Conservation (phyloP, 805 yeast genomes). For the Starmera amethionina region DNA sequence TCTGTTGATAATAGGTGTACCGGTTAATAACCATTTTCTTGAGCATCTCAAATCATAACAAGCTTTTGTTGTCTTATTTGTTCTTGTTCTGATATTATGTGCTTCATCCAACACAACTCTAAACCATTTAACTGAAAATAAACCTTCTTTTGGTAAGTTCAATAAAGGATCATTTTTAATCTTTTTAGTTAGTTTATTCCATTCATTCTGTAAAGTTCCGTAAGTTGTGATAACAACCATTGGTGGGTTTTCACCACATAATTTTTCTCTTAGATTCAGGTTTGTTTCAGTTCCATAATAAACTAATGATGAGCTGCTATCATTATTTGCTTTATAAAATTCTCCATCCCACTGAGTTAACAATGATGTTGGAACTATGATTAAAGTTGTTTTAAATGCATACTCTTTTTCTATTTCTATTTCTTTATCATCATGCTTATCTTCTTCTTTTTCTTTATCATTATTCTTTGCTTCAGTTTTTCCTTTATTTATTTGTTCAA, state of each 20-base stretch:
- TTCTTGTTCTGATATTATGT: conserved; percentile 74
- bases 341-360: conserved; percentile 89
- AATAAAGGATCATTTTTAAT: conserved; percentile 7
- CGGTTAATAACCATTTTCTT: conserved; percentile 80
- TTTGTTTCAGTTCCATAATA: conserved; percentile 67
- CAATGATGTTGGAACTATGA: conserved; percentile 85
- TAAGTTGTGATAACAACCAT: conserved; percentile 73
- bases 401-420: conserved; percentile 24
- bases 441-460: no score
- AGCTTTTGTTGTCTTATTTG: conserved; percentile 72
- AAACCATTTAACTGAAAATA: conserved; percentile 65
- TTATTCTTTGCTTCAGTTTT: conserved; percentile 42
- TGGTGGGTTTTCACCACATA: conserved; percentile 45
- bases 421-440: not conserved
- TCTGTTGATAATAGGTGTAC: conserved; percentile 86
- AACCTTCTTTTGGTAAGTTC: conserved; percentile 31
- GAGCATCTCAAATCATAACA: conserved; percentile 53
- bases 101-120: conserved; percentile 84
- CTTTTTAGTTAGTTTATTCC: conserved; percentile 32
- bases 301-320: conserved; percentile 37
- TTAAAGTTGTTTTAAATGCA: conserved; percentile 64
- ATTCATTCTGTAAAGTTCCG: conserved; percentile 78
- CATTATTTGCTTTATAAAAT: conserved; percentile 46
- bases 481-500: not conserved
- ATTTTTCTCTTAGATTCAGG: conserved; percentile 32